A percentile compares a stretch with the other conserved stretches of the same genome.
Evolutionary conservation across 129 eudicot genomes (phyloP).

Genomic region (Flaveria linearis): DNA sequence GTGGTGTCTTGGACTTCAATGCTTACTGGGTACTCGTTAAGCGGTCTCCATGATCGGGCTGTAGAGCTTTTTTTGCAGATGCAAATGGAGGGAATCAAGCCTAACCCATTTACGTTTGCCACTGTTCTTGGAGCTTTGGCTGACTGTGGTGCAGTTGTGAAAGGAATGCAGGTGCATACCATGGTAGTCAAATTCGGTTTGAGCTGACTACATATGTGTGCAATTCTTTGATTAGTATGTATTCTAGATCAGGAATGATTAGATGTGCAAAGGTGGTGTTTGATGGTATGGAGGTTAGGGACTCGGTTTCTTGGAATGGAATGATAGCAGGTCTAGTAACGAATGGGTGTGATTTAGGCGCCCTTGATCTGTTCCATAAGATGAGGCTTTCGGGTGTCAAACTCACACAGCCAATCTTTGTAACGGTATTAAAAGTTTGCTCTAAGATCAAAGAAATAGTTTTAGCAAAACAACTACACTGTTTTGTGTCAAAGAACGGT

Average conservation of each 20-base stretch:
- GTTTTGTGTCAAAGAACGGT: slow-evolving; percentile 53
- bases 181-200: slow-evolving; percentile 70
- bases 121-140: slow-evolving; percentile 77
- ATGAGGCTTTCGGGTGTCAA: slow-evolving; percentile 60
- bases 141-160: slow-evolving; percentile 51
- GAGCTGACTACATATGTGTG: slow-evolving; percentile 59
- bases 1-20: slow-evolving; percentile 96
- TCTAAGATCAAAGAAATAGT: slow-evolving; percentile 57
- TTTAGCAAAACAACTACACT: slow-evolving; percentile 66
- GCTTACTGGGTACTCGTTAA: slow-evolving; percentile 64
- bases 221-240: slow-evolving; percentile 82
- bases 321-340: slow-evolving; percentile 72
- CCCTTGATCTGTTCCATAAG: slow-evolving; percentile 57
- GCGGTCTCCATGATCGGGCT: slow-evolving; percentile 49
- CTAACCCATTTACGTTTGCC: slow-evolving; percentile 76
- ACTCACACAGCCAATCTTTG: slow-evolving; percentile 53
- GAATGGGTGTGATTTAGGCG: slow-evolving; percentile 60
- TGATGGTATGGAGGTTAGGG: slow-evolving; percentile 49
- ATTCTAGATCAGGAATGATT: slow-evolving; percentile 65
- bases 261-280: slow-evolving; percentile 58
- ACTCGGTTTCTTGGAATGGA: slow-evolving; percentile 80
- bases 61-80: slow-evolving; percentile 49
- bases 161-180: slow-evolving; percentile 75
- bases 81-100: slow-evolving; percentile 60
- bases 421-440: slow-evolving; percentile 57